phyloP scores from a whole-genome alignment of 441 rosid species.

The Geranium incanum region DNA sequence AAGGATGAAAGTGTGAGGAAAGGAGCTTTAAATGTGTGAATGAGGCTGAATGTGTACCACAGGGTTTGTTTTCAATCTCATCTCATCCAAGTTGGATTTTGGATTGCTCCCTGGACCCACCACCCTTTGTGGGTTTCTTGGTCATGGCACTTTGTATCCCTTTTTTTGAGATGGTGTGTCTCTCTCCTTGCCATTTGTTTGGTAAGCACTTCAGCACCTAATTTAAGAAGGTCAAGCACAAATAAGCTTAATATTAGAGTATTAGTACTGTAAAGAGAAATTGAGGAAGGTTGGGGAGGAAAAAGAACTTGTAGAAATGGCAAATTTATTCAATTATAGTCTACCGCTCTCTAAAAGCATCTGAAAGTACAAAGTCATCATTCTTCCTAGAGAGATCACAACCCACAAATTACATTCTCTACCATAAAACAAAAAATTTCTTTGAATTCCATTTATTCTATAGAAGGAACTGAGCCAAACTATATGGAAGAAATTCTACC shows the following conservation, averaged over 20 bases:
- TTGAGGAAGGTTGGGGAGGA: too few species aligned
- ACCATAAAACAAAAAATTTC: neutral
- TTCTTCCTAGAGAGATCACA: too few species aligned
- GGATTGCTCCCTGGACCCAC: neutral
- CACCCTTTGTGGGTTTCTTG: too few species aligned
- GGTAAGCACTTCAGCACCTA: too few species aligned
- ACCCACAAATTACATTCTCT: too few species aligned
- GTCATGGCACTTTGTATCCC: too few species aligned
- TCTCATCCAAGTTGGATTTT: slow-evolving; percentile 23
- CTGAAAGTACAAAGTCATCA: neutral
- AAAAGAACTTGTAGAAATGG: neutral
- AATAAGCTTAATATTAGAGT: too few species aligned
- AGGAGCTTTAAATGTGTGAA: neutral
- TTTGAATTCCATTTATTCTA: neutral
- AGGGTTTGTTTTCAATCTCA: slow-evolving; percentile 17
- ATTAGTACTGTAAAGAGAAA: too few species aligned
- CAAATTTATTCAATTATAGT: too few species aligned
- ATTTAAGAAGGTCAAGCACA: too few species aligned
- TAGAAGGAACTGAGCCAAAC: neutral
- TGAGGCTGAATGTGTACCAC: slow-evolving; percentile 40
- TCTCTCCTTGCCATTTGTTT: too few species aligned
- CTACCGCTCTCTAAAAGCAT: neutral
- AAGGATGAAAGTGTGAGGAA: neutral
- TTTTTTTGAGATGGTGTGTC: too few species aligned
- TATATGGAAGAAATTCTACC: neutral